Base-by-base conservation (phyloP, 2,329 filamentous ascomycete genomes). In the Fusarium marasasianum region DNA sequence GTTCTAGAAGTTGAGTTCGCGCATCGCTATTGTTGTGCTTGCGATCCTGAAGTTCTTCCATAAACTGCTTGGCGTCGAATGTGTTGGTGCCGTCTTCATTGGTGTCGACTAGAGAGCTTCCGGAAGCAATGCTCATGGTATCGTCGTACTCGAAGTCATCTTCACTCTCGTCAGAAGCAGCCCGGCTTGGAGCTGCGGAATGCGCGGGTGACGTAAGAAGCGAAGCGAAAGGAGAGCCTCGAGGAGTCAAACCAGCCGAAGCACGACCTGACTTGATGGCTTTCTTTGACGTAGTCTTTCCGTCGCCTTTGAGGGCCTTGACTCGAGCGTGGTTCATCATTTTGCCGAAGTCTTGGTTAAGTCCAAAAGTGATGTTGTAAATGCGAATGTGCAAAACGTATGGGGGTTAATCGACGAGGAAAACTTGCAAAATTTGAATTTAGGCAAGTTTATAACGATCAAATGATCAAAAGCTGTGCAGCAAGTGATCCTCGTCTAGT, bases 11-110 rank as follows among this genome's bases (percentile, higher is more conserved):
- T 29, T 82, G 78, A 77, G 94, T 92, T 59, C 94, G 90, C 29
- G 91, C 90, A 71, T 93, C 89, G 31, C 88, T 89, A 74, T 91
- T 94, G 82, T 92, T 94, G 74, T 92, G 91, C 86, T 97, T 97
- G 77, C 93, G 91, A 71, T 89, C 87, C 62, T 92, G 86, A 35
- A 97, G 89, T 75, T 93, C 91, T 54, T 92, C 87, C 71, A 97
- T 91, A 66, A 91, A 89, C 71, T 91, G 88, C 35, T 87, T 85
- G 40, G 80, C 77, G 63, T 90, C 88, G 88, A 93, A 93, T 33
- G 87, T 84, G 14, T 88, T 87, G 38, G 92, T 85, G 41, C 91
- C 91, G 74, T 94, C 92, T 70, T 93, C 90, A n/a, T 90, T 91
- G 67, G 88, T 66, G 29, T 80, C 90, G 63, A 89, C 75, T 22